Base-by-base conservation (phyloP, 495 filamentous ascomycete genomes). In the Hypomontagnella monticulosa region DNA sequence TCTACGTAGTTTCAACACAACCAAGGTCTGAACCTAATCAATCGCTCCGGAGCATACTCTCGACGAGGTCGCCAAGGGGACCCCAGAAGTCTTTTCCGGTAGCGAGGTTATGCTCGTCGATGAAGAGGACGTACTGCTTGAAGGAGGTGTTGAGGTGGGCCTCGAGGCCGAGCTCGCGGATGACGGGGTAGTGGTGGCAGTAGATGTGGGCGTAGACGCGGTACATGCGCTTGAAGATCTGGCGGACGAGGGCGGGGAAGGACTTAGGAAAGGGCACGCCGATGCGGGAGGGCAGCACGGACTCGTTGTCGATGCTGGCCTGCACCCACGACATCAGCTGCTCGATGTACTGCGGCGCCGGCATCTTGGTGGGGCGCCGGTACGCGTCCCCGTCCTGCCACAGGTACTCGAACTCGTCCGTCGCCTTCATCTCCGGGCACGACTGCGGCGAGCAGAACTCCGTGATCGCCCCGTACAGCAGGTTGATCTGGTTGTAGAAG, bases 401-500 rank as follows among this genome's bases (percentile, higher is more conserved):
- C 48, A 99, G 88, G 73, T 98, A 99, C 77, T 99, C 95, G 76
- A 99, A 99, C 91, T 99, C 95, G 80, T 99, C 95, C 7, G 95
- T 98, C 20, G 95, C 95, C 79, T 99, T 99, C 95, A 99, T 99
- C 80, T 98, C 95, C 2, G 94, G 95, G 75, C 95, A 99, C 51
- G 93, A 91, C 67, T 91, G 90, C 20, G 95, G 95, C 19, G 95
- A 98, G 81, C 95, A 99, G 79, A 98, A 99, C 71, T 99, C 95
- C 53, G 95, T 99, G 74, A 99, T 97, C 56, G 95, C 93, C 60
- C 95, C 95, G 76, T 99, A 99, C 53, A 99, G 89, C 20, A 99
- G 88, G 79, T 99, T 99, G 76, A 98, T 95, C 76, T 99, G 95
- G 80, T 98, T 99, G 87, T 98, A 99, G 79, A 99, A 99, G 76